phyloP scores from a whole-genome alignment of 768 basidiomycete species.

The Suillus americanus region DNA sequence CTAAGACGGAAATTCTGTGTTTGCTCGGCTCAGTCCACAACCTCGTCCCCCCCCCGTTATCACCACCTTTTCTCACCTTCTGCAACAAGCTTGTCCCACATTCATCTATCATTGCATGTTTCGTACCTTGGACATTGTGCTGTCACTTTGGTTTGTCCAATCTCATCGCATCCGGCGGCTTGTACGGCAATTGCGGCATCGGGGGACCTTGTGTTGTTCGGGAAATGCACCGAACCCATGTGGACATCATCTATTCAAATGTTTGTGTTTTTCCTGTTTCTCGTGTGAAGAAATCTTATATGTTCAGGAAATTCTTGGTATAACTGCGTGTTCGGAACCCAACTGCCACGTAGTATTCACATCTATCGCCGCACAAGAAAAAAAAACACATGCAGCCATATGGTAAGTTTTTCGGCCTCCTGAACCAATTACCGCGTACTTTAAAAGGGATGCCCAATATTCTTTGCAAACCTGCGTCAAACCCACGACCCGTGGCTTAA shows the following conservation, averaged over 20 bases:
- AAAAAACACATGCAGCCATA: conserved; percentile 22
- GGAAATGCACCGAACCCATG: conserved; percentile 8
- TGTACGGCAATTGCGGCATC: conserved; percentile 12
- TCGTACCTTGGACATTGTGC: conserved; percentile 11
- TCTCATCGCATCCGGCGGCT: conserved; percentile 16
- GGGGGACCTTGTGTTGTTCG: conserved; percentile 9
- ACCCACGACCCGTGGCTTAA: not conserved
- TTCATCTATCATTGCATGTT: conserved; percentile 7
- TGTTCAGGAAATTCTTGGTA: conserved; percentile 6
- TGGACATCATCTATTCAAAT: conserved; percentile 20
- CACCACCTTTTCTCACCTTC: conserved; percentile 20
- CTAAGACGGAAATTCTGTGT: conserved; percentile 29
- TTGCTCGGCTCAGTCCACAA: conserved; percentile 26
- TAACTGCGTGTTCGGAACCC: conserved; percentile 25
- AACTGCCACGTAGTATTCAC: conserved; percentile 29
- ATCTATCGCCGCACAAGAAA: conserved; percentile 33
- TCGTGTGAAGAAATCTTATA: conserved; percentile 20
- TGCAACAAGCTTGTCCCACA: conserved; percentile 21
- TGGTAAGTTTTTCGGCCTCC: conserved; percentile 21
- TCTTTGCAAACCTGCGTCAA: not conserved
- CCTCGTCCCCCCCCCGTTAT: conserved; percentile 12
- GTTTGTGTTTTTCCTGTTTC: conserved; percentile 15
- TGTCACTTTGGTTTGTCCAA: not conserved
- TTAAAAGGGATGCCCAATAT: not conserved
- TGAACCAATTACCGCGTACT: conserved; percentile 4